Percentiles rank a stretch among this genome's conserved stretches.
Evolutionary conservation across 2,329 filamentous ascomycete genomes (phyloP).

Genomic region (Aspergillus terreus): DNA sequence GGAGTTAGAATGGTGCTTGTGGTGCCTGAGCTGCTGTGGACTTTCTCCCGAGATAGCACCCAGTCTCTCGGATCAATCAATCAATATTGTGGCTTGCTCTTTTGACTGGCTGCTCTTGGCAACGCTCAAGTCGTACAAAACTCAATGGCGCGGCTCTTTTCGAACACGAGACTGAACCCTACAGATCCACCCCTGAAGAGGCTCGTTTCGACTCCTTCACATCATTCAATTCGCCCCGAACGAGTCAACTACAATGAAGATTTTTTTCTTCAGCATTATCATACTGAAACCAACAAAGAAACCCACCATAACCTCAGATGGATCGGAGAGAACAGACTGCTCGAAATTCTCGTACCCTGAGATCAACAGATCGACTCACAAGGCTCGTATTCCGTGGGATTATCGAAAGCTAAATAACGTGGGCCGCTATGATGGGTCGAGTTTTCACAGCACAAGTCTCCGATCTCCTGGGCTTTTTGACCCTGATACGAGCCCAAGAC

Average conservation of each 20-base stretch:
- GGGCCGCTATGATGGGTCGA: neutral
- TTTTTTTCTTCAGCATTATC: too few species aligned
- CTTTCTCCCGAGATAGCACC: too few species aligned
- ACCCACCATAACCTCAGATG: neutral
- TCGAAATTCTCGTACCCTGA: neutral
- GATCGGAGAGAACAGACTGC: neutral
- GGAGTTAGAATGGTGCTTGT: too few species aligned
- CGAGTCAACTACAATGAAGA: too few species aligned
- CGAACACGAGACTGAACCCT: neutral
- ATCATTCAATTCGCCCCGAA: neutral
- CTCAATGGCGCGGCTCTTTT: neutral
- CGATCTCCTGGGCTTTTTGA: too few species aligned
- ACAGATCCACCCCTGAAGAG: too few species aligned
- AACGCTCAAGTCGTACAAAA: neutral
- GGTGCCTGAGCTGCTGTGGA: too few species aligned
- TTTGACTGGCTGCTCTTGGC: neutral
- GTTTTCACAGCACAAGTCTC: too few species aligned
- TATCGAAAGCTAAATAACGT: neutral
- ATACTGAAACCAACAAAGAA: too few species aligned
- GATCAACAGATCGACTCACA: slow-evolving; percentile 2
- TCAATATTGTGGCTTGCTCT: neutral
- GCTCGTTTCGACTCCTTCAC: neutral
- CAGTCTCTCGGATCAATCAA: too few species aligned
- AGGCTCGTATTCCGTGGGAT: slow-evolving; percentile 3
- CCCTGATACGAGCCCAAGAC: too few species aligned